Evolutionary conservation across 495 filamentous ascomycete species (phyloP).

Genomic region (Xylaria intraflava): DNA sequence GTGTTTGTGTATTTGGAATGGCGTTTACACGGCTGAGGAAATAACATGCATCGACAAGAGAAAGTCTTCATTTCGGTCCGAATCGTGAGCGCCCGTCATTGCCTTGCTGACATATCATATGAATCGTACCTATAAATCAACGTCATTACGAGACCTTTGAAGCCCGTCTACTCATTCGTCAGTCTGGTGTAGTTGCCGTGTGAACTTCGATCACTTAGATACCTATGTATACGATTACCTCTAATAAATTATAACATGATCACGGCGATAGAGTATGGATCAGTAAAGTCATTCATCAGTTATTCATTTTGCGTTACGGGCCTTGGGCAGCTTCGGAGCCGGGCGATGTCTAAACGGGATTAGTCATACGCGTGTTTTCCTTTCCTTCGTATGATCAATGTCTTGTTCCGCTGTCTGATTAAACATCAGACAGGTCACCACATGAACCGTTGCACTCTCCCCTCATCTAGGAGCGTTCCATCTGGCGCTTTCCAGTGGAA

Average conservation of each 20-base stretch:
- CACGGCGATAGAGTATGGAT: too few species aligned
- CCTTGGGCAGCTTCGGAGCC: too few species aligned
- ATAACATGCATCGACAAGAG: constrained; percentile 3
- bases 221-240: too few species aligned
- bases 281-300: too few species aligned
- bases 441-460: constrained; percentile 84
- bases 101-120: neutral
- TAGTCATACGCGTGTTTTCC: too few species aligned
- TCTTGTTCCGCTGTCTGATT: neutral
- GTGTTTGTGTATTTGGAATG: neutral
- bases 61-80: neutral
- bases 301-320: too few species aligned
- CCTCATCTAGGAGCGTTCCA: constrained; percentile 55
- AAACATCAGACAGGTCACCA: constrained; percentile 52
- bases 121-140: neutral
- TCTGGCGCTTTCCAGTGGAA: constrained; percentile 62
- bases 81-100: neutral
- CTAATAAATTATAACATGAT: too few species aligned
- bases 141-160: neutral
- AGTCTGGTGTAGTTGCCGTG: neutral
- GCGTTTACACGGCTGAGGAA: neutral
- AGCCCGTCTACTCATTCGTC: neutral
- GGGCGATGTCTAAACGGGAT: too few species aligned
- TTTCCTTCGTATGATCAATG: too few species aligned
- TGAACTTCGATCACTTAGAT: neutral